phyloP scores from a whole-genome alignment of 495 filamentous ascomycete genomes.

The Hyphodiscus hymeniophilus region DNA sequence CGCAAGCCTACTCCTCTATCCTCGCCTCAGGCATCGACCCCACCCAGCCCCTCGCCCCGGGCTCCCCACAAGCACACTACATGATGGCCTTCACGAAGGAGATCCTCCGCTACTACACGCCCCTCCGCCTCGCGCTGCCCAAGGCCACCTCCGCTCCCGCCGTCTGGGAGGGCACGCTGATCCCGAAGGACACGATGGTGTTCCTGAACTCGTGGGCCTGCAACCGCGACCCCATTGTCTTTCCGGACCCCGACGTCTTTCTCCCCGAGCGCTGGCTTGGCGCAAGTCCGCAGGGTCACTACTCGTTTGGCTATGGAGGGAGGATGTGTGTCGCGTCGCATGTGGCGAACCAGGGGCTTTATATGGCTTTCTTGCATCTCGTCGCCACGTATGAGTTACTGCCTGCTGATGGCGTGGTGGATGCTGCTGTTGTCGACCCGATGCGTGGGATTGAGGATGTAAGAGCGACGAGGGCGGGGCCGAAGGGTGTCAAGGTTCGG shows the following conservation, averaged over 20 bases:
- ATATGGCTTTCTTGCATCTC: constrained; percentile 1
- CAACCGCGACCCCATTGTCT: neutral
- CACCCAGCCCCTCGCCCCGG: neutral
- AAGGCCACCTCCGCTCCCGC: neutral
- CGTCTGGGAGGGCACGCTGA: neutral
- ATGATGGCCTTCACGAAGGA: constrained; percentile 1
- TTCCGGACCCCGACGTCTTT: neutral
- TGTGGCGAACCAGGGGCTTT: neutral
- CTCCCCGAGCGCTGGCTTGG: neutral
- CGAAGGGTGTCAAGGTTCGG: too few species aligned
- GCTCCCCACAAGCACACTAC: neutral
- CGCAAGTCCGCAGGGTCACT: neutral
- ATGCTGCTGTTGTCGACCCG: neutral
- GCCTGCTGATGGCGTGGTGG: neutral
- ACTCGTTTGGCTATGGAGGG: constrained; percentile 1
- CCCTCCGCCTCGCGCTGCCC: neutral
- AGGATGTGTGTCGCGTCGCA: constrained; percentile 3
- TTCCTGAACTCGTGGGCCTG: constrained; percentile 1
- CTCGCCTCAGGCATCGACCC: too few species aligned
- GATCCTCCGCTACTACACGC: neutral
- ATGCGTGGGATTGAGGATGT: neutral
- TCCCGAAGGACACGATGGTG: neutral
- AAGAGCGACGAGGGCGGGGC: constrained; percentile 7
- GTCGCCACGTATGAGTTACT: neutral
- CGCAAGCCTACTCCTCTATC: too few species aligned